Base-by-base conservation (phyloP, 768 basidiomycete genomes). In the Cystobasidium onofrii region DNA sequence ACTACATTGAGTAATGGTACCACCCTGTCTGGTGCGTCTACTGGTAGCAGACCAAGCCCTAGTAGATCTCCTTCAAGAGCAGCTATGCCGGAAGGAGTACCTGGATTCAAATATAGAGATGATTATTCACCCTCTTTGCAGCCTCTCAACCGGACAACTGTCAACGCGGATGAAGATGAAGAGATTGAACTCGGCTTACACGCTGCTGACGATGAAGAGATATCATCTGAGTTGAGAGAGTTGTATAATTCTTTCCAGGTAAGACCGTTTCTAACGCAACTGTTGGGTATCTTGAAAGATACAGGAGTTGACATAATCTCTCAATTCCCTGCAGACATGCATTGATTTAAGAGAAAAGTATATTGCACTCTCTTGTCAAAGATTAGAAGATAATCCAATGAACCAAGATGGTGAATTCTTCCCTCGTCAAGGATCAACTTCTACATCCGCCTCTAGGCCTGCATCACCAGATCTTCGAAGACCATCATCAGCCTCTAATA, bases 291-390 rank as follows among this genome's bases (percentile, higher is more conserved):
- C 25, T 10, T 10, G n/a, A 13, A 60, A 33, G 31, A 6, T 7
- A 34, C n/a, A 18, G 6, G 41, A 23, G n/a, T n/a, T 25, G 36
- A 43, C 52, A 9, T 10, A 44, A 36, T 10, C n/a, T 6, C 2
- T 12, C 7, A 10, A 12, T 29, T 60, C n/a, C 29, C 20, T 46
- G 33, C 73, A 87, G 84, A 75, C 67, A 78, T 98, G 95, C 79
- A 87, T 98, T 60, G 87, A 90, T 67, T 84, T 98, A 23, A 89
- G 96, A 31, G 95, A 98, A 83, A 98, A 97, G 82, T 99, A 97
- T 83, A 93, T 96, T 83, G 76, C 84, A 6, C 86, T 86, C 74
- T 97, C 94, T 0, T 85, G 88, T 2, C 96, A 99, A 80, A 85
- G 92, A 67, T 86, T 98, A 1, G 96, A 95, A 1, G 96, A 98